Evolutionary conservation across 805 yeast genomes (phyloP).

Genomic region (Pichia heedii): DNA sequence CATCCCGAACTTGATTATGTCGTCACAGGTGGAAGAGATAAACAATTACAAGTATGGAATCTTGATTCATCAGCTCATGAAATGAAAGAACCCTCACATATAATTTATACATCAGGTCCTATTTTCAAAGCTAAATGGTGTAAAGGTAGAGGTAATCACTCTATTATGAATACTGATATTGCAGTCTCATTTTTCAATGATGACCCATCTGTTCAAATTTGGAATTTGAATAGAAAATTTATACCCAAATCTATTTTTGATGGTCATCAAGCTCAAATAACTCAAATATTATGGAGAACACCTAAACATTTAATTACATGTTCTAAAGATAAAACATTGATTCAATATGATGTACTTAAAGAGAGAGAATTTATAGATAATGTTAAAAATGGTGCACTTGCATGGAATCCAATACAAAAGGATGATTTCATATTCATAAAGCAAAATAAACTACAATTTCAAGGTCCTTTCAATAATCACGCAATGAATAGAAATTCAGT

Average conservation of each 20-base stretch:
- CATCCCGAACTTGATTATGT: slow-evolving; percentile 77
- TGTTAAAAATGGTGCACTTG: slow-evolving; percentile 40
- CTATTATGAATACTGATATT: slow-evolving; percentile 50
- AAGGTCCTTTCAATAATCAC: slow-evolving; percentile 9
- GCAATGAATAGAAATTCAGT: not conserved
- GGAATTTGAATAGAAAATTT: slow-evolving; percentile 60
- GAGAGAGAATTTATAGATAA: slow-evolving; percentile 40
- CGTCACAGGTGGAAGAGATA: slow-evolving; percentile 90
- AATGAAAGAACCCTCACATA: slow-evolving; percentile 53
- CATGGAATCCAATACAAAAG: slow-evolving; percentile 46
- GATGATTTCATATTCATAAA: slow-evolving; percentile 43
- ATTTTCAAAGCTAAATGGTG: slow-evolving; percentile 72
- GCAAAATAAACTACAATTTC: slow-evolving; percentile 40
- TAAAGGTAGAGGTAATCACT: slow-evolving; percentile 30
- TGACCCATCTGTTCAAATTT: slow-evolving; percentile 60
- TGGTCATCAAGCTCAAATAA: slow-evolving; percentile 38
- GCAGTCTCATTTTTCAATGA: slow-evolving; percentile 69
- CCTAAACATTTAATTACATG: slow-evolving; percentile 39
- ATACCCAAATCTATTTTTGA: slow-evolving; percentile 55
- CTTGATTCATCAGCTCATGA: slow-evolving; percentile 30
- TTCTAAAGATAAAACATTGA: slow-evolving; percentile 41
- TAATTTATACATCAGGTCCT: slow-evolving; percentile 67
- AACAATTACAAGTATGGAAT: slow-evolving; percentile 71
- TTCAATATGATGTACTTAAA: slow-evolving; percentile 37
- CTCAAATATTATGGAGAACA: slow-evolving; percentile 50